Percentiles rank a stretch among this genome's conserved stretches.
These are phyloP conservation scores for Chionographis japonica DNA, from an alignment of 106 monocot species.

Conservation along the genomic window DNA sequence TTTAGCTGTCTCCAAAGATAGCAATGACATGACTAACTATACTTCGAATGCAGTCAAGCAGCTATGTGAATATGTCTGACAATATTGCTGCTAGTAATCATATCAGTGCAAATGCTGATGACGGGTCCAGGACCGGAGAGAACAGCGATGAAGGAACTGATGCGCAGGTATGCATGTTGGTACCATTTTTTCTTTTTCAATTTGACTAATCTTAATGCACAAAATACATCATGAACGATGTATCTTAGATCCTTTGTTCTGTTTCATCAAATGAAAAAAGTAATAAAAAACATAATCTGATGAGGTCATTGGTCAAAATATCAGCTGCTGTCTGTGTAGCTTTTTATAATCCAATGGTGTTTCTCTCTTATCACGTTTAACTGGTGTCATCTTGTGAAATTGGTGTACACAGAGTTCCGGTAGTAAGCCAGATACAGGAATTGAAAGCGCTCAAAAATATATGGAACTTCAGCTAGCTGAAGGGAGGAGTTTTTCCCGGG, in stretches of 20 bases:
- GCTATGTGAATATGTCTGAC: constrained; percentile 42
- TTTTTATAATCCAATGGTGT: constrained; percentile 1
- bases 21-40: not conserved
- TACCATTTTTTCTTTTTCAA: not conserved
- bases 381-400: not conserved
- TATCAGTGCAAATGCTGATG: constrained; percentile 44
- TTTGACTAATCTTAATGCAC: too few species aligned
- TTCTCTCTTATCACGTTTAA: not conserved
- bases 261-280: too few species aligned
- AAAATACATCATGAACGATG: not conserved
- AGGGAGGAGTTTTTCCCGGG: constrained; percentile 17
- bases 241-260: not conserved
- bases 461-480: constrained; percentile 15
- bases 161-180: constrained; percentile 36
- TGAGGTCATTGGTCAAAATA: too few species aligned
- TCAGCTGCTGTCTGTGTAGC: not conserved
- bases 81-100: constrained; percentile 69
- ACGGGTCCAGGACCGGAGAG: constrained; percentile 38
- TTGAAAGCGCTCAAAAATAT: constrained; percentile 31
- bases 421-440: constrained; percentile 38
- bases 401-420: constrained; percentile 45
- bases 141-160: constrained; percentile 49
- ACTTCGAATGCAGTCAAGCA: constrained; percentile 50
- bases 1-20: not conserved
- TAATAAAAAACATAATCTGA: too few species aligned